Evolutionary conservation across 2,329 filamentous ascomycete species (phyloP), one percentile per base, ranked within the genome.

Genomic region (Talaromyces marneffei): DNA sequence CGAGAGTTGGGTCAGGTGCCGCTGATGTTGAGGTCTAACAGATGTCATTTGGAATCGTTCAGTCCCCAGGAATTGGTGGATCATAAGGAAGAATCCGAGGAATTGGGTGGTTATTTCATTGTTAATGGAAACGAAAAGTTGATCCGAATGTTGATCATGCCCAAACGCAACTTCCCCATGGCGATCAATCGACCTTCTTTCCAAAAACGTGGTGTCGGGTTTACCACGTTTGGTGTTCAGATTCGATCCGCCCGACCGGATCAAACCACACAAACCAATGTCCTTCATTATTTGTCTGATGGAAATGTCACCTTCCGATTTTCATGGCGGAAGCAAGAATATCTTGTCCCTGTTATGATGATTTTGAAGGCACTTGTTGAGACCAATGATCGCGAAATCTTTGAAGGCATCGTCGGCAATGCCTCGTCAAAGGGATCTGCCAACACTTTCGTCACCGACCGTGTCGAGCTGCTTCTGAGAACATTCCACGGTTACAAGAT

Each of bases 101-200:
- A 99, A 76, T 78, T 97, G 33, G 94, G 94, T 39, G 94, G 94
- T 48, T 99, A 97, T 75, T 99, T 97, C 72, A 87, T 99, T 69
- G 90, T 99, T 70, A 99, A 99, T 74, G 94, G 94, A 66, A 96
- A 92, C 71, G 94, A 99, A 76, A 97, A 97, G 79, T 85, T 97
- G 62, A 92, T 97, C 69, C 91, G 94, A 72, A 87, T 97, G 80
- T 82, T 99, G 65, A 87, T 96, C 65, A 85, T 97, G 64, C 91
- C 92, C 72, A 86, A 91, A 75, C 85, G 94, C 71, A 99, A 99
- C 75, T 97, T 91, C 71, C 93, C 94, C 56, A 90, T 97, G 85
- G 93, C 93, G 52, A 97, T 97, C 74, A 85, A 91, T 68, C 90
- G 94, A 72, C 87, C 89, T 54, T 96, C 92, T 67, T 99, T 97